Base-by-base conservation (phyloP, 2,329 filamentous ascomycete genomes). In the Fusarium acutatum region DNA sequence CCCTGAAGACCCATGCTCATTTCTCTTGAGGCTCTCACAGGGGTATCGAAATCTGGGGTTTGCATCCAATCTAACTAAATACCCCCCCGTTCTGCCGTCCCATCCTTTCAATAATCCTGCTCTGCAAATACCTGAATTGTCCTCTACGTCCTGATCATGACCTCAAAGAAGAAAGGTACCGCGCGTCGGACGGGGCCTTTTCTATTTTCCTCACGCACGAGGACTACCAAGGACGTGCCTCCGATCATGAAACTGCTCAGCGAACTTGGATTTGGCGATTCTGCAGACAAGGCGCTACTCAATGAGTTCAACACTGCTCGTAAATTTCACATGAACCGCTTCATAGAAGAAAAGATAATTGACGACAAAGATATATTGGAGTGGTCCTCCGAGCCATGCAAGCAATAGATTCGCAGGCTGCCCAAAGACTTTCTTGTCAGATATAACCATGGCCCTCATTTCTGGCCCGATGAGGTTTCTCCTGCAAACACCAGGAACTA, bases 391-490 rank as follows among this genome's bases (percentile, higher is more conserved):
- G 18, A 62, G 6, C 20, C 28, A 20, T 67, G 41, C 41, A 56
- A 41, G 43, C 13, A 9, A 5, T 34, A 13, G 13, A 20, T 73
- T 13, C 40, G 30, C 18, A 43, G 64, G 9, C 50, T 75, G 30
- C 24, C 64, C 6, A 47, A 35, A 4, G n/a, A 26, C 5, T 75
- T 75, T 24, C 56, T 54, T 13, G 24, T 67, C 12, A 24, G 34
- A 10, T 15, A 22, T 1, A 35, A 44, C 18, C n/a, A 57, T 11
- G 26, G 53, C 30, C 7, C 22, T 30, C n/a, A 7, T 6, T 67
- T 56, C 14, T 75, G 73, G 73, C 64, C 73, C 4, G 47, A 69
- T 5, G 37, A 47, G 37, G 28, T 52, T 30, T 32, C 32, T 28
- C 7, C 49, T 37, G 24, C 44, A 17, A 63, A 64, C 38, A 52